Base-by-base conservation (phyloP, 805 yeast species). In the Yamadazyma phyllophila region DNA sequence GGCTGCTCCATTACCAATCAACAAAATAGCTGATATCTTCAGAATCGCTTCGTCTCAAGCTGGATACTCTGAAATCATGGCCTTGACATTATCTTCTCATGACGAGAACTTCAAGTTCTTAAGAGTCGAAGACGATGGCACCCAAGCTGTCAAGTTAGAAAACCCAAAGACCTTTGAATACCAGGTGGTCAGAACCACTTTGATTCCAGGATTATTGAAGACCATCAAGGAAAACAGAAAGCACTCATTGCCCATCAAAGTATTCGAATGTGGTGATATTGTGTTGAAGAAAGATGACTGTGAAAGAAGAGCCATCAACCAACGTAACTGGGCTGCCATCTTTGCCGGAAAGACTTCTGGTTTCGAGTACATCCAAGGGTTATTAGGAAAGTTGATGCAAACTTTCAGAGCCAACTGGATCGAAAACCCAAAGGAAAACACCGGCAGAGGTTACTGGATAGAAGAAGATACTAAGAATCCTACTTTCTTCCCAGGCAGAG, bases 121-220 rank as follows among this genome's bases (percentile, higher is more conserved):
- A 62, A 83, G 88, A 64, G 74, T 76, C 41, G 62, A 61, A 35
- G 97, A 92, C 65, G 89, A 87, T 58, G 78, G 76, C 57, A 78
- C 81, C n/a, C 71, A 69, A 42, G 98, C 90, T 27, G 98, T 94
- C 45, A 83, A 86, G 59, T 80, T 94, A 58, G 98, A 88, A 47
- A 94, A 94, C 68, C 99, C 99, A 50, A 94, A 94, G 75, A 94
- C 99, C 14, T 67, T 82, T 42, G 99, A 94, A 72, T 94, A 92
- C 69, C 97, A 94, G 75, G 99, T 94, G 50, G 98, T 94, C 24
- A 86, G 99, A 77, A 94, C 99, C 13, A 81, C 96, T 24, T 76
- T 94, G 57, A 74, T 92, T 48, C 97, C 99, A 39, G 99, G 99
- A 55, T 78, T 94, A 47, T 80, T 94, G 63, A 94, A 94, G 71